phyloP scores from a whole-genome alignment of 805 yeast genomes.

The Starmerella kuoi region DNA sequence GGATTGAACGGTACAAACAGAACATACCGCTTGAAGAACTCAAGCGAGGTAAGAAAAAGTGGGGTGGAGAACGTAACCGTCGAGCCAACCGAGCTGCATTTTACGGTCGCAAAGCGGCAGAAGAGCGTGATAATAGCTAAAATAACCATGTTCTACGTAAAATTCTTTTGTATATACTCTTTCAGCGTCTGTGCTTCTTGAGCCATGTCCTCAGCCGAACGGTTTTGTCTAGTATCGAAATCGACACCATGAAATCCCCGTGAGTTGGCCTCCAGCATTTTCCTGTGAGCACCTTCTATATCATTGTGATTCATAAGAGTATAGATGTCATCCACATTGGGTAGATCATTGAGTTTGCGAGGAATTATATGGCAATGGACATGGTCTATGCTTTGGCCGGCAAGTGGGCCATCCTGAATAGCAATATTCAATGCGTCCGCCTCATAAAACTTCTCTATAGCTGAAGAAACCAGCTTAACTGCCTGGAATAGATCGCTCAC shows the following conservation, averaged over 20 bases:
- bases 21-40: slow-evolving; percentile 45
- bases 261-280: slow-evolving; percentile 25
- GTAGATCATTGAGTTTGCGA: slow-evolving; percentile 42
- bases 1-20: slow-evolving; percentile 55
- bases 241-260: slow-evolving; percentile 25
- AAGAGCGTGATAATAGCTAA: slow-evolving; percentile 17
- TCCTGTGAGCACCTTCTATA: slow-evolving; percentile 34
- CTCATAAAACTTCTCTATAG: slow-evolving; percentile 52
- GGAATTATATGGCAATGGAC: slow-evolving; percentile 92
- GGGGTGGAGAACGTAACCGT: slow-evolving; percentile 81
- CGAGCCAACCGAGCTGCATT: slow-evolving; percentile 46
- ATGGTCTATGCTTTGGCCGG: slow-evolving; percentile 95
- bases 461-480: slow-evolving; percentile 55
- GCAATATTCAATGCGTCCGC: slow-evolving; percentile 84
- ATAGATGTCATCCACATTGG: slow-evolving; percentile 67
- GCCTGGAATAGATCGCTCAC: slow-evolving; percentile 62
- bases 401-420: slow-evolving; percentile 91
- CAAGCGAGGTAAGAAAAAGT: slow-evolving; percentile 56
- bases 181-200: slow-evolving; percentile 51
- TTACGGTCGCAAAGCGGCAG: slow-evolving; percentile 28
- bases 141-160: neutral
- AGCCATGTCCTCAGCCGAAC: slow-evolving; percentile 56
- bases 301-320: slow-evolving; percentile 46
- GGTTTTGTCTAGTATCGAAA: slow-evolving; percentile 42
- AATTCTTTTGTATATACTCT: slow-evolving; percentile 12